Evolutionary conservation across 2,329 filamentous ascomycete species (phyloP).

Genomic region (Allantophomopsis lycopodina): DNA sequence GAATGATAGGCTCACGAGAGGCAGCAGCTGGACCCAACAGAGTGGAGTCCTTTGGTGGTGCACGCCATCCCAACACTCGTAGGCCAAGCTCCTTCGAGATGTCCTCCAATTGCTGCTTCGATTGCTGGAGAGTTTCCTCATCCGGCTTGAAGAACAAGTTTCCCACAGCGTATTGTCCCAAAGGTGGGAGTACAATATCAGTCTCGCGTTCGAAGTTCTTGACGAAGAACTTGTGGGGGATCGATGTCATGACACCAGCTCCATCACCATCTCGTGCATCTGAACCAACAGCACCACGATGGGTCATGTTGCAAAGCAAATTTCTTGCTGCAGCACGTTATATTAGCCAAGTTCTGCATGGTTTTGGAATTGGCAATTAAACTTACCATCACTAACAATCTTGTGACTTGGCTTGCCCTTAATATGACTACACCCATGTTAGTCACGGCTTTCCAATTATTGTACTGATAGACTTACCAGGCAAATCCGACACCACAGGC

Average conservation of each 20-base stretch:
- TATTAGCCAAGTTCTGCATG: conserved; percentile 17
- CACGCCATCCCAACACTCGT: conserved; percentile 89
- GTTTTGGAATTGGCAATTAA: conserved; percentile 1
- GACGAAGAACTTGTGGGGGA: conserved; percentile 95
- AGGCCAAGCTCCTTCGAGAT: conserved; percentile 79
- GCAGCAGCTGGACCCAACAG: conserved; percentile 85
- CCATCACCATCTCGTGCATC: conserved; percentile 97
- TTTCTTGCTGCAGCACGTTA: conserved; percentile 52
- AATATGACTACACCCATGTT: conserved; percentile 55
- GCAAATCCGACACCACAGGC: conserved; percentile 98
- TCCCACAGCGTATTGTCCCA: conserved; percentile 90
- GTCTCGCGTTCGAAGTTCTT: conserved; percentile 96
- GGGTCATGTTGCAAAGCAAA: conserved; percentile 99
- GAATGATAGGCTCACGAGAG: conserved; percentile 87
- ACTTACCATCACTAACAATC: conserved; percentile 87
- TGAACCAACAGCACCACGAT: conserved; percentile 93
- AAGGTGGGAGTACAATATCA: conserved; percentile 71
- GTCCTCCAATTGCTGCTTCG: conserved; percentile 86
- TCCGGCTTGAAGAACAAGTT: conserved; percentile 99
- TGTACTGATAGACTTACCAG: conserved; percentile 49
- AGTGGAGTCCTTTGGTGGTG: conserved; percentile 85
- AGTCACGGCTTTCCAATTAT: not conserved
- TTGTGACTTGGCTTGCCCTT: conserved; percentile 97
- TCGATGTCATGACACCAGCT: conserved; percentile 98
- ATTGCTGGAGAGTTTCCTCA: conserved; percentile 76